Evolutionary conservation across 2,329 filamentous ascomycete species (phyloP).

Genomic region (Westerdykella sp.): DNA sequence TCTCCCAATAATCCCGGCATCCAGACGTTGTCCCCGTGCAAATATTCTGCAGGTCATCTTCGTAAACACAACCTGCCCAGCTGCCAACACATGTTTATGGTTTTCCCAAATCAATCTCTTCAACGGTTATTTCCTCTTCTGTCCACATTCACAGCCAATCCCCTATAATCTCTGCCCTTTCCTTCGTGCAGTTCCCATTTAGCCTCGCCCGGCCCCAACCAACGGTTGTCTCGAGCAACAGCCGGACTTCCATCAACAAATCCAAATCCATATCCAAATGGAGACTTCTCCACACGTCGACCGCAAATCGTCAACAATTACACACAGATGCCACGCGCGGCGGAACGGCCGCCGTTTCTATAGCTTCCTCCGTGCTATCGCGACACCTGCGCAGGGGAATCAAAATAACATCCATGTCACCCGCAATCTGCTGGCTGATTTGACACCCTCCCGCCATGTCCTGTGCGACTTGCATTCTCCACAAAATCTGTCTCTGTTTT

Average conservation of each 20-base stretch:
- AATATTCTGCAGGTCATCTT: constrained; percentile 8
- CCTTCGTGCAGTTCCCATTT: constrained; percentile 2
- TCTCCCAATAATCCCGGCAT: too few relatives aligned
- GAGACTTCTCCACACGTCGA: background rate
- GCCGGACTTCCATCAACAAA: constrained; percentile 1
- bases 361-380: too few relatives aligned
- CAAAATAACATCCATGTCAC: too few relatives aligned
- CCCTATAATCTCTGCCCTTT: background rate
- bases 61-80: constrained; percentile 5
- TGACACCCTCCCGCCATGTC: too few relatives aligned
- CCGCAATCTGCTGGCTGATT: too few relatives aligned
- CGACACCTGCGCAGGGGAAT: too few relatives aligned
- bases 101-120: background rate
- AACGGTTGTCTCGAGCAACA: constrained; percentile 6
- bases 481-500: too few relatives aligned
- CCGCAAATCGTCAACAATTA: background rate
- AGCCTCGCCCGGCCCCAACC: background rate
- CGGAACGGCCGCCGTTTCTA: too few relatives aligned
- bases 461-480: too few relatives aligned
- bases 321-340: too few relatives aligned
- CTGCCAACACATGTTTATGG: constrained; percentile 8
- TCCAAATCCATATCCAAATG: background rate
- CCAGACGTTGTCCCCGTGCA: too few relatives aligned
- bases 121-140: constrained; percentile 5
- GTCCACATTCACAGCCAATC: background rate